Evolutionary conservation across 805 yeast species (phyloP), one percentile per base, ranked within the genome.

Genomic region (Grigorovia yakushimaensis): DNA sequence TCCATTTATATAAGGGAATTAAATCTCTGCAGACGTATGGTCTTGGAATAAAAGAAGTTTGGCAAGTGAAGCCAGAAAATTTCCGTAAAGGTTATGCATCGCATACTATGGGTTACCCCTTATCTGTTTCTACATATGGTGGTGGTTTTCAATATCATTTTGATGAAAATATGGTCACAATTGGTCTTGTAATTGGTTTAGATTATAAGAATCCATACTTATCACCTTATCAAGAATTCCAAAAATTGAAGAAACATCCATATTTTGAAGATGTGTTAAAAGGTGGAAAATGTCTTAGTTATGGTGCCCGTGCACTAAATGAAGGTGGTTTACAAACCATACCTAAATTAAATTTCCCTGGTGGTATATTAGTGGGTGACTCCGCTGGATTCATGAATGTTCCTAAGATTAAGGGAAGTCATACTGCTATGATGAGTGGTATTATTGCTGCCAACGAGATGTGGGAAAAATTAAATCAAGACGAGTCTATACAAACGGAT

Each of bases 141-240:
- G 98, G 98, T 55, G 98, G 97, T 0, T 93, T 93, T 71, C 84
- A 84, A 77, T 93, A 93, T 65, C 98, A 93, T 66, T 93, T 93
- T 65, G 97, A 96, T 46, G 95, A 88, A 52, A 88, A 88, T 17
- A 67, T 88, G 43, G 98, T 91, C 9, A 74, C 95, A 2, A 86
- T 91, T 11, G 99, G 99, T 1, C 63, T 91, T n/a, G 98, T 93
- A 10, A 77, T 88, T 42, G 99, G 98, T 0, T 74, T 93, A 47
- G 99, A 93, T 68, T 93, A 93, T 64, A 77, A 81, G 48, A 93
- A 93, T 66, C 99, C 99, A 15, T 93, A 88, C 77, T 67, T 93
- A 40, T 86, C 96, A 3, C 98, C 98, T 20, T 93, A 88, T 67
- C 86, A 87, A 65, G 98, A 93, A 69, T 93, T 93, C 66, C 98